These are phyloP conservation scores for Centella asiatica DNA, from an alignment of 129 eudicot species.

Conservation along the genomic window DNA sequence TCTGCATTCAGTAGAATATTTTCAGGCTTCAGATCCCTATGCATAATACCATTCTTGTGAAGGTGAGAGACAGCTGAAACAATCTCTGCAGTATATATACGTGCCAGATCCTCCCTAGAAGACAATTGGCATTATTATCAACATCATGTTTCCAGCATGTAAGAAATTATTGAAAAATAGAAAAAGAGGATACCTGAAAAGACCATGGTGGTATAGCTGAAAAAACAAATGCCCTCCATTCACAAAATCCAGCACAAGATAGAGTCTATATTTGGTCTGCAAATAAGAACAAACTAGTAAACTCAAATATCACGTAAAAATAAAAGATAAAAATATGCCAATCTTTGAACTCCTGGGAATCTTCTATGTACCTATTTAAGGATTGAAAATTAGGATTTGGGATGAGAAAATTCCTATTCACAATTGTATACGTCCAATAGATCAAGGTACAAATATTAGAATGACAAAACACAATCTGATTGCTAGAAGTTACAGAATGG, in stretches of 20 bases:
- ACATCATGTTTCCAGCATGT: slow-evolving; percentile 4
- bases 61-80: slow-evolving; percentile 94
- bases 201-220: slow-evolving; percentile 83
- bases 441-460: no score
- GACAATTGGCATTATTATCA: slow-evolving; percentile 13
- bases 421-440: no score
- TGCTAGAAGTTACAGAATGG: no score
- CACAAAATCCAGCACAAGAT: slow-evolving; percentile 85
- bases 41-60: slow-evolving; percentile 88
- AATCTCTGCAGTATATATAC: slow-evolving; percentile 81
- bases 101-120: slow-evolving; percentile 86
- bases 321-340: no score
- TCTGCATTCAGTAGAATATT: slow-evolving; percentile 79
- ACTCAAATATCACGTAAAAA: no score
- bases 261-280: slow-evolving; percentile 87
- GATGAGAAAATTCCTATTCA: no score
- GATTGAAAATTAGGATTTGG: no score
- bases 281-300: background rate
- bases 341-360: no score
- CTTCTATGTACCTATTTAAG: no score
- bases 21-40: slow-evolving; percentile 94
- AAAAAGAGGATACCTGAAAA: slow-evolving; percentile 45
- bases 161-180: background rate
- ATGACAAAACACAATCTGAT: no score
- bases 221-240: slow-evolving; percentile 95